Evolutionary conservation across 768 basidiomycete genomes (phyloP), one percentile per base, ranked within the genome.

Genomic region (Rhodotorula graminis): DNA sequence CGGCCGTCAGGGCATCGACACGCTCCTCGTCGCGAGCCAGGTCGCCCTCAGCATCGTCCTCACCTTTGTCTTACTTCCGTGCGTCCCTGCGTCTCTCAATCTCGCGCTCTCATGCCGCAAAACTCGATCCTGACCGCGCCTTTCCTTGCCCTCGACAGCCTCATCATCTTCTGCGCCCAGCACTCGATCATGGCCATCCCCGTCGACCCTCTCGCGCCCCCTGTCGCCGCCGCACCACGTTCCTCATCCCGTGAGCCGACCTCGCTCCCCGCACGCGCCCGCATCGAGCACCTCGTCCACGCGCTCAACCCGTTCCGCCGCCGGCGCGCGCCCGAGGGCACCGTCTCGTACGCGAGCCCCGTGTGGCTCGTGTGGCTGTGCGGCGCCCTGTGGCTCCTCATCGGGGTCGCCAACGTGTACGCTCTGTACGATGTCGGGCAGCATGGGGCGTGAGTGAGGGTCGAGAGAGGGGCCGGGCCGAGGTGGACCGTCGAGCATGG

Each of bases 11-110:
- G 93, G 93, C 7, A 84, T 95, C 71, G 86, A 89, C 78, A 82
- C 86, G 4, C 85, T 97, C 44, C 87, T 97, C n/a, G 89, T 97
- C 56, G 87, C 85, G 3, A 91, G 87, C 7, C 93, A 96, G 80
- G 93, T 94, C 65, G 84, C 88, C 49, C 85, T 97, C 42, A 88
- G 89, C 40, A 85, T 95, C 79, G 86, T 91, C 16, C 63, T 91
- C 25, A 71, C 74, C 0, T 75, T 75, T 42, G 71, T 75, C 12
- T 31, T 75, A 4, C 27, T 64, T 5, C 68, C 74, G 66, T 70
- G 27, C 53, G 68, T 62, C 8, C 3, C 3, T n/a, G n/a, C 27
- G n/a, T 25, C 29, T 46, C 44, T 8, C 7, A 3, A 15, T 23
- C 47, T 31, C 21, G 5, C 7, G 7, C 14, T 25, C 47, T 25